Conservation (phyloP, 2,329 filamentous ascomycete species). For the Colletotrichum eremochloae region DNA sequence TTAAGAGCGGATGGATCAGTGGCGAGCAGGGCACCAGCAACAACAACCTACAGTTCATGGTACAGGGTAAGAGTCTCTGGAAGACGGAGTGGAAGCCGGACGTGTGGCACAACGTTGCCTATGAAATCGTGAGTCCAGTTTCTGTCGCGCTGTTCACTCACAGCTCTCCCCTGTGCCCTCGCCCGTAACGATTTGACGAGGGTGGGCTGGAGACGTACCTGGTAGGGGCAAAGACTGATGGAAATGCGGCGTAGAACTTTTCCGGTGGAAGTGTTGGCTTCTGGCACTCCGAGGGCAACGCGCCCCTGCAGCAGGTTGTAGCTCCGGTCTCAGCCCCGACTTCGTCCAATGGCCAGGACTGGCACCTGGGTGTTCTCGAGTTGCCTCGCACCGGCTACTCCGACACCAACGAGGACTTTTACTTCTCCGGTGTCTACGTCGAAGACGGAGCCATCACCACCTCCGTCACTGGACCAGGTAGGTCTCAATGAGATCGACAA, state of each 20-base stretch:
- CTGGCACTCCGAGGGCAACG: conserved; percentile 76
- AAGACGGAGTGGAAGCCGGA: conserved; percentile 70
- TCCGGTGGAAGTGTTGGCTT: conserved; percentile 71
- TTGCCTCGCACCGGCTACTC: conserved; percentile 69
- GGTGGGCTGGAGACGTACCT: neutral
- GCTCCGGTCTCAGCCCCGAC: conserved; percentile 71
- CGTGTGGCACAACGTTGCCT: conserved; percentile 82
- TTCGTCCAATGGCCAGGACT: conserved; percentile 77
- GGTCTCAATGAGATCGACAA: neutral
- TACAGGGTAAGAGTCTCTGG: conserved; percentile 72
- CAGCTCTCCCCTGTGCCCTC: neutral
- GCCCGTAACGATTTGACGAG: neutral
- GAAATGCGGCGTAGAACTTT: conserved; percentile 63
- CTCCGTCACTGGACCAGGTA: conserved; percentile 47
- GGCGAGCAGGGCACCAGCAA: conserved; percentile 61
- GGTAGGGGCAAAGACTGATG: neutral
- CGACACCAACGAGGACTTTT: conserved; percentile 74
- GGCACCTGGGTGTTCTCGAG: conserved; percentile 79
- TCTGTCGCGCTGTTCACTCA: neutral
- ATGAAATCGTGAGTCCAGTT: conserved; percentile 68
- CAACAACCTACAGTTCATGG: conserved; percentile 74
- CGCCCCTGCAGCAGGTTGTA: conserved; percentile 69
- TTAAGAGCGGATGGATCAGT: conserved; percentile 75
- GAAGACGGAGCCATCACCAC: conserved; percentile 61
- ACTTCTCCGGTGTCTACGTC: conserved; percentile 79